Percentiles rank a stretch among this genome's conserved stretches.
Conservation (phyloP, 768 basidiomycete species). For the Dentipellis fragilis region DNA sequence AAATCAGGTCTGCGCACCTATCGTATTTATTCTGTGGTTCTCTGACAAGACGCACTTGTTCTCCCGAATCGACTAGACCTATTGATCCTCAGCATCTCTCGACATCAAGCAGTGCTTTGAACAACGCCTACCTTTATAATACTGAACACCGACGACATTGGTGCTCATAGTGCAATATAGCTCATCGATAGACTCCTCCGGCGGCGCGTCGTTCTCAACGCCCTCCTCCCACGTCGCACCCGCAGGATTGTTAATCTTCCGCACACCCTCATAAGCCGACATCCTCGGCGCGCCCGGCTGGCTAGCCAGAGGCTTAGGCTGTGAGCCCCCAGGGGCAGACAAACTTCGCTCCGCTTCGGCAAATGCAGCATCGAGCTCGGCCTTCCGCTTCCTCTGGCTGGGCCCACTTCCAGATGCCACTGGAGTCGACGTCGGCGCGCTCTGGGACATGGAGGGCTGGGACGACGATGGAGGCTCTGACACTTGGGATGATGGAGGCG, state of each 20-base stretch:
- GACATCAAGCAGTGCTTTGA: neutral
- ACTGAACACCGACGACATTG: conserved; percentile 75
- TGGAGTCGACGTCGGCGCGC: neutral
- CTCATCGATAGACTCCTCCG: conserved; percentile 39
- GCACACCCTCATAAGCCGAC: neutral
- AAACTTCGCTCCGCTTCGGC: conserved; percentile 1
- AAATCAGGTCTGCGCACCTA: conserved; percentile 26
- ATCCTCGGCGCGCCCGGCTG: neutral
- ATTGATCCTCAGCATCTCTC: neutral
- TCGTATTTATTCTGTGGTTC: conserved; percentile 66
- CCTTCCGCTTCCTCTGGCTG: conserved; percentile 38
- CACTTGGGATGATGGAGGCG: neutral
- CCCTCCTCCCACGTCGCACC: conserved; percentile 14
- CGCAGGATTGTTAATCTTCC: neutral
- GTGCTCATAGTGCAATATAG: conserved; percentile 49
- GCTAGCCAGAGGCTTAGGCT: conserved; percentile 3
- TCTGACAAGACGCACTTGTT: conserved; percentile 60
- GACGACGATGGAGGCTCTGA: conserved; percentile 7
- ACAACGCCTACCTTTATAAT: conserved; percentile 51
- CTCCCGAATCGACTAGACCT: conserved; percentile 74
- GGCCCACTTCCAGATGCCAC: conserved; percentile 12
- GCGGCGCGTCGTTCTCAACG: conserved; percentile 3
- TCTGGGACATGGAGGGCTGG: neutral
- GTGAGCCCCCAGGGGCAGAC: conserved; percentile 11
- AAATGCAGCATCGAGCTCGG: conserved; percentile 17